phyloP scores from a whole-genome alignment of 1,139 yeast species.

The Fermentozyma sake region DNA sequence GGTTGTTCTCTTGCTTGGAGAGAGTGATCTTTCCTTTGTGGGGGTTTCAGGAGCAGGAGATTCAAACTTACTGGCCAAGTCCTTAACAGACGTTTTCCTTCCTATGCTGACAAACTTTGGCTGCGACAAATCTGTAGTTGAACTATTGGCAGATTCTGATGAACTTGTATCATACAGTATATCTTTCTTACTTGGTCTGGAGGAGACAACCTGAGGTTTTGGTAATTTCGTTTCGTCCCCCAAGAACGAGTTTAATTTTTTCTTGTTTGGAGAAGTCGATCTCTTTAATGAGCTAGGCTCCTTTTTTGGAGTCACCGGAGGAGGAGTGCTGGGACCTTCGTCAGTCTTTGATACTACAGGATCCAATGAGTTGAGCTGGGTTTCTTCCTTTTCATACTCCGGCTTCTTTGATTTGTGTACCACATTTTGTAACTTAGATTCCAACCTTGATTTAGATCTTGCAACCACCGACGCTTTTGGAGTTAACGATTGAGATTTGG shows the following conservation, averaged over 20 bases:
- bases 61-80: slow-evolving; percentile 29
- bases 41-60: slow-evolving; percentile 14
- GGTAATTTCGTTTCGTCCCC: slow-evolving; percentile 14
- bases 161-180: slow-evolving; percentile 15
- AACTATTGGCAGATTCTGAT: slow-evolving; percentile 13
- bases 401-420: slow-evolving; percentile 15
- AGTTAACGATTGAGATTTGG: slow-evolving; percentile 1
- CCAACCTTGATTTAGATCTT: slow-evolving; percentile 28
- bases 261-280: slow-evolving; percentile 39
- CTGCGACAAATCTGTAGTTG: slow-evolving; percentile 20
- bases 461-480: slow-evolving; percentile 10
- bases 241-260: slow-evolving; percentile 25
- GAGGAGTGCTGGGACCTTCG: slow-evolving; percentile 11
- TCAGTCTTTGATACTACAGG: neutral
- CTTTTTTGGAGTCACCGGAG: slow-evolving; percentile 19
- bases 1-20: slow-evolving; percentile 12
- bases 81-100: slow-evolving; percentile 33
- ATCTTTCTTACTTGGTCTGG: slow-evolving; percentile 29
- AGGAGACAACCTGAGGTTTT: slow-evolving; percentile 18
- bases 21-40: slow-evolving; percentile 9
- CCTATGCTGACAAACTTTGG: slow-evolving; percentile 29
- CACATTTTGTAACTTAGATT: slow-evolving; percentile 28
- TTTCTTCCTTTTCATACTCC: slow-evolving; percentile 2
- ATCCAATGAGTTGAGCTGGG: neutral
- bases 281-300: slow-evolving; percentile 25